Percentiles rank a stretch among this genome's conserved stretches.
Conservation (phyloP, 2,329 filamentous ascomycete species). For the Aspergillus fumigatus region DNA sequence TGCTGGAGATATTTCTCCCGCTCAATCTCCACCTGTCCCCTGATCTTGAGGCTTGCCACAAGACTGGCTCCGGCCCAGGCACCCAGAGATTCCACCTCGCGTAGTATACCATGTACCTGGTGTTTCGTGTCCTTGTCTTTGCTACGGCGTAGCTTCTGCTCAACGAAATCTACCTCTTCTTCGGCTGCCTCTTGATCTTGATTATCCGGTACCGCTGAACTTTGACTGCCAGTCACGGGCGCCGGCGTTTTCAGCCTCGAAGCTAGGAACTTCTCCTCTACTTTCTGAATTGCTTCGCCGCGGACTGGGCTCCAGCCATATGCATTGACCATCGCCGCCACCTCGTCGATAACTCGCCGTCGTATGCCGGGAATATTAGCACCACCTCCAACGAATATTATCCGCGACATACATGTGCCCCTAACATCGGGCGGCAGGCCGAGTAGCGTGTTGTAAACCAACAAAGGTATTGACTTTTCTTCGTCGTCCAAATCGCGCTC, state of each 20-base stretch:
- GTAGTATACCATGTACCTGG: constrained; percentile 36
- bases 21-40: constrained; percentile 60
- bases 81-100: constrained; percentile 58
- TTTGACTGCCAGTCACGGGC: constrained; percentile 7
- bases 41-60: constrained; percentile 54
- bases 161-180: constrained; percentile 46
- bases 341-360: constrained; percentile 68
- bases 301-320: constrained; percentile 74
- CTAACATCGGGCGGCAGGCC: constrained; percentile 76
- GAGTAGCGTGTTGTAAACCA: constrained; percentile 73
- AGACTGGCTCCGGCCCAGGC: constrained; percentile 63
- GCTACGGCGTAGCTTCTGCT: constrained; percentile 35
- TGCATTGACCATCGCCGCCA: constrained; percentile 61
- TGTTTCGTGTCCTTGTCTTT: constrained; percentile 31
- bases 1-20: constrained; percentile 57
- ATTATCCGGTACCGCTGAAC: constrained; percentile 14
- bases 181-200: constrained; percentile 18
- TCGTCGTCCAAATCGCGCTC: constrained; percentile 72
- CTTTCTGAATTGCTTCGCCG: constrained; percentile 59
- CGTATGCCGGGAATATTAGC: constrained; percentile 76
- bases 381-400: constrained; percentile 80
- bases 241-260: constrained; percentile 25
- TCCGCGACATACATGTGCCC: constrained; percentile 79
- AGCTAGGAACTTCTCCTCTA: constrained; percentile 42
- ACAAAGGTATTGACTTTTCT: constrained; percentile 69